Evolutionary conservation across 768 basidiomycete species (phyloP).

Genomic region (Calocybe gangraenosa): DNA sequence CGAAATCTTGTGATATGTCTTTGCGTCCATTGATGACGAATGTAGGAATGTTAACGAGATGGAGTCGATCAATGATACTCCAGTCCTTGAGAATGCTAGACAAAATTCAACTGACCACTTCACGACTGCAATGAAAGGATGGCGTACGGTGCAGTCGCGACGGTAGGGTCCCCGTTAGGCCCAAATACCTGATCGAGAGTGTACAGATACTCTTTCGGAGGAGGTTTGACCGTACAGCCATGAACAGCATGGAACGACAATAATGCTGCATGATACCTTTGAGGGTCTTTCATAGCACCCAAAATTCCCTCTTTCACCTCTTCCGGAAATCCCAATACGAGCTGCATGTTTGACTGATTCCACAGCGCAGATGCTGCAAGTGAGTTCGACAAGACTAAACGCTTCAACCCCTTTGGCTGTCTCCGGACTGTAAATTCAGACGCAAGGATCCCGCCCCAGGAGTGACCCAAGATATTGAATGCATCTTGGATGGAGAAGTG

Average conservation of each 20-base stretch:
- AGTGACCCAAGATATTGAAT: slow-evolving; percentile 51
- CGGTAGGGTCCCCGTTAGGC: slow-evolving; percentile 21
- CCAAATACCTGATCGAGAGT: slow-evolving; percentile 22
- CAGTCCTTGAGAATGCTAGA: slow-evolving; percentile 30
- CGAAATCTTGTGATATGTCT: slow-evolving; percentile 38
- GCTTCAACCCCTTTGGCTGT: slow-evolving; percentile 35
- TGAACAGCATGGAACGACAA: slow-evolving; percentile 22
- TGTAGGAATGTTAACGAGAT: slow-evolving; percentile 33
- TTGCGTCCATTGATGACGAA: slow-evolving; percentile 38
- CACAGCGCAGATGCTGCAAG: slow-evolving; percentile 27
- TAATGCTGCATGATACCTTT: slow-evolving; percentile 15
- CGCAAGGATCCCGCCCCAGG: slow-evolving; percentile 55
- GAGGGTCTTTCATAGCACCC: slow-evolving; percentile 16
- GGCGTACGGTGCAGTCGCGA: neutral
- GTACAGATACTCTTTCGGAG: slow-evolving; percentile 19
- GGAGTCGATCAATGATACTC: slow-evolving; percentile 40
- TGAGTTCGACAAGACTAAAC: slow-evolving; percentile 27
- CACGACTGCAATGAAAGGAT: slow-evolving; percentile 10
- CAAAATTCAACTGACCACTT: neutral
- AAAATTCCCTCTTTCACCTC: slow-evolving; percentile 9
- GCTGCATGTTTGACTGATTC: slow-evolving; percentile 14
- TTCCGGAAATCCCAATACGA: slow-evolving; percentile 14
- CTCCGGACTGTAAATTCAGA: slow-evolving; percentile 32
- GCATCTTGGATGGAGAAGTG: slow-evolving; percentile 33
- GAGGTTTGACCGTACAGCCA: slow-evolving; percentile 18